phyloP scores from a whole-genome alignment of 495 filamentous ascomycete genomes.

The Neurospora sp. region DNA sequence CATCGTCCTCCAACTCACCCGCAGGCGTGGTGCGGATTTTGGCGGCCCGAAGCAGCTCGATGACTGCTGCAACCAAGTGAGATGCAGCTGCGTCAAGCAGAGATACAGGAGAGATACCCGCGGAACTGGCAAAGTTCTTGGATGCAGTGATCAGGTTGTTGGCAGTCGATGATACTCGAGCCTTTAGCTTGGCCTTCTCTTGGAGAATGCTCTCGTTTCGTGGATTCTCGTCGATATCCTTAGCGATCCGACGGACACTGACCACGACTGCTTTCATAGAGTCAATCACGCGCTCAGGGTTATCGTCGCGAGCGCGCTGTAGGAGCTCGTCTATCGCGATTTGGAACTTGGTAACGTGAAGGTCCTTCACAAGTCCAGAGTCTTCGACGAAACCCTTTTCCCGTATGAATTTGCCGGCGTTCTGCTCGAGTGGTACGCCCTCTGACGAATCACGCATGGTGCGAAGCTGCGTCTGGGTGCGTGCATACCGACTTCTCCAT shows the following conservation, averaged over 20 bases:
- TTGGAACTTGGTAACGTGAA: slow-evolving; percentile 92
- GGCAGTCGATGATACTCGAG: slow-evolving; percentile 74
- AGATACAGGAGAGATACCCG: slow-evolving; percentile 87
- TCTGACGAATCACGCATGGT: slow-evolving; percentile 71
- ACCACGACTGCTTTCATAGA: slow-evolving; percentile 75
- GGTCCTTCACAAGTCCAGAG: slow-evolving; percentile 73
- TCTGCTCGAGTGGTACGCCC: slow-evolving; percentile 56
- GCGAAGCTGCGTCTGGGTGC: slow-evolving; percentile 75
- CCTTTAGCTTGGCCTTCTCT: slow-evolving; percentile 58
- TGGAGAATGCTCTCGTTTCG: slow-evolving; percentile 36
- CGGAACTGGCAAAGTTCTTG: slow-evolving; percentile 74
- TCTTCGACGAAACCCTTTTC: slow-evolving; percentile 62
- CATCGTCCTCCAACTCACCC: slow-evolving; percentile 67
- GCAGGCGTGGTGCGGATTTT: slow-evolving; percentile 70
- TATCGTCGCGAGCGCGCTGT: slow-evolving; percentile 60
- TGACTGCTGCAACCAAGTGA: slow-evolving; percentile 72
- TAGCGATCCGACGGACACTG: slow-evolving; percentile 67
- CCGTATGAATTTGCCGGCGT: slow-evolving; percentile 51
- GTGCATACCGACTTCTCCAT: slow-evolving; percentile 84
- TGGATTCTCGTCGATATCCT: slow-evolving; percentile 58
- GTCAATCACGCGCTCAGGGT: slow-evolving; percentile 60
- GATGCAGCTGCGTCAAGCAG: slow-evolving; percentile 92
- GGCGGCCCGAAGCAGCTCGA: slow-evolving; percentile 72
- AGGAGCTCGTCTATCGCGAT: slow-evolving; percentile 89
- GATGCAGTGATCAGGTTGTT: slow-evolving; percentile 93